Percentiles rank a stretch among this genome's conserved stretches.
phyloP scores from a whole-genome alignment of 108 stramenopile genomes.

The Pseudonitzschia pungens region DNA sequence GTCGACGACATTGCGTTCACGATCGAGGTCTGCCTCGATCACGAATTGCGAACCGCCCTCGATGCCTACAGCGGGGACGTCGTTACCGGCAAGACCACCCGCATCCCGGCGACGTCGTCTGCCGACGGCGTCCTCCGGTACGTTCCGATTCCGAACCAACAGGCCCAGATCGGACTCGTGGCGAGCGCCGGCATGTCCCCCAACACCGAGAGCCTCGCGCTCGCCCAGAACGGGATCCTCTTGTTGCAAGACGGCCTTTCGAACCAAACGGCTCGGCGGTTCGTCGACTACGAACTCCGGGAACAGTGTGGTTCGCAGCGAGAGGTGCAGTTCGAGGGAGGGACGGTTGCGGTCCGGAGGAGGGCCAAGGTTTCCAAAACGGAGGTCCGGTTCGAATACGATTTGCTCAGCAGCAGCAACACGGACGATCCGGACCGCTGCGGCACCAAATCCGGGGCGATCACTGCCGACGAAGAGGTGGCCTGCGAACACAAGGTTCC shows the following conservation, averaged over 20 bases:
- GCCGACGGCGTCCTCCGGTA: constrained; percentile 44
- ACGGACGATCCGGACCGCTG: too few species aligned
- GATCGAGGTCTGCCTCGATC: constrained; percentile 64
- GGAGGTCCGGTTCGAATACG: constrained; percentile 57
- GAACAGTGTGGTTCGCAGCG: constrained; percentile 39
- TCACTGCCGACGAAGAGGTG: background rate
- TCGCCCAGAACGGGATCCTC: constrained; percentile 54
- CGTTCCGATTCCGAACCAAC: constrained; percentile 53
- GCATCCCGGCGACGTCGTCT: constrained; percentile 31
- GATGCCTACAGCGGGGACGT: constrained; percentile 60
- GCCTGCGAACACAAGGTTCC: constrained; percentile 5
- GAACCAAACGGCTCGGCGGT: constrained; percentile 32
- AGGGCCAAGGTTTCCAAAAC: constrained; percentile 46
- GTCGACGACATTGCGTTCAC: constrained; percentile 56
- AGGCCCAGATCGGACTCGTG: constrained; percentile 71
- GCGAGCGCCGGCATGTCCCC: constrained; percentile 66
- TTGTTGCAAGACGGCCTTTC: constrained; percentile 61
- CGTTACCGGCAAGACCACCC: constrained; percentile 50
- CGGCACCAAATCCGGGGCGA: background rate
- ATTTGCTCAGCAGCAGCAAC: constrained; percentile 3
- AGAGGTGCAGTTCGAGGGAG: constrained; percentile 60
- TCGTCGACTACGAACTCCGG: constrained; percentile 20
- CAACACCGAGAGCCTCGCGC: constrained; percentile 36
- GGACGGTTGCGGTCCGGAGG: constrained; percentile 55
- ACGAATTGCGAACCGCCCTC: constrained; percentile 46